These are phyloP conservation scores for Amanita brunnescens DNA, from an alignment of 768 basidiomycete species.

Conservation along the genomic window DNA sequence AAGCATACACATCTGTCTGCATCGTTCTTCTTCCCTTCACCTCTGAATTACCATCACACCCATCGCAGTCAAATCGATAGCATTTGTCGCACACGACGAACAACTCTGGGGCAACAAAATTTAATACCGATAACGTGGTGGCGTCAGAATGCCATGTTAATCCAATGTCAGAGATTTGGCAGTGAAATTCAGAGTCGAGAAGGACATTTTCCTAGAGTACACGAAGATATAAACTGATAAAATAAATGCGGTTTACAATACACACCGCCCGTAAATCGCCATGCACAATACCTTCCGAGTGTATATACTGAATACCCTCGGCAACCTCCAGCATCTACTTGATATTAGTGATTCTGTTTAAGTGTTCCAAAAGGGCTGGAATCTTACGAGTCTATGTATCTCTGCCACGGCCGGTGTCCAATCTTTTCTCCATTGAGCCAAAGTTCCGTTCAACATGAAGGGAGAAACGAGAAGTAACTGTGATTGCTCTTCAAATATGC, in stretches of 20 bases:
- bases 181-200: no score
- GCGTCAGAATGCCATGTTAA: no score
- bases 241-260: background rate
- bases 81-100: no score
- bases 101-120: no score
- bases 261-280: background rate
- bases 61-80: no score
- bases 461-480: background rate
- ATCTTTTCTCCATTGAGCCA: background rate
- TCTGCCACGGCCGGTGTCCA: background rate
- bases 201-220: no score
- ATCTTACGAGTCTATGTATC: background rate
- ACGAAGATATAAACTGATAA: no score
- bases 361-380: background rate
- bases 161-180: no score
- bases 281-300: conserved; percentile 3
- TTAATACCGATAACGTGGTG: no score
- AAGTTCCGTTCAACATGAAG: background rate
- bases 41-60: no score
- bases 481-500: background rate
- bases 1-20: conserved; percentile 1
- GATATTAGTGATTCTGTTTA: no score
- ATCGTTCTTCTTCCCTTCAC: no score
- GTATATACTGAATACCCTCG: background rate
- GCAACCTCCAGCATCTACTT: background rate